These are phyloP conservation scores for Chionographis japonica DNA, from an alignment of 106 monocot species.

Conservation along the genomic window DNA sequence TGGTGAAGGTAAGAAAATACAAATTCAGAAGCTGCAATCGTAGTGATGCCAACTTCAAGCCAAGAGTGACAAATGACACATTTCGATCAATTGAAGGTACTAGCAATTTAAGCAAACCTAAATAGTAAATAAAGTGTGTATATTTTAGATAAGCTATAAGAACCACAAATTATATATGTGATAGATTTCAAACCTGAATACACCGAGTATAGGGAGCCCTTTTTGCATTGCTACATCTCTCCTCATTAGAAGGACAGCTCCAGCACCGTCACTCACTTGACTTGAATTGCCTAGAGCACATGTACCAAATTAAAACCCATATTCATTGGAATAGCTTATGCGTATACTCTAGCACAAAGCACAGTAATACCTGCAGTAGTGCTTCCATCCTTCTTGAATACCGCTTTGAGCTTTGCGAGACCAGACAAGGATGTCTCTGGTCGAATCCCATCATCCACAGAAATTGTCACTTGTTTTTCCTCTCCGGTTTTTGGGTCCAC, in stretches of 20 bases:
- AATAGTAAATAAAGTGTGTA: no score
- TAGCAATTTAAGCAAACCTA: no score
- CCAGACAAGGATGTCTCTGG: constrained; percentile 66
- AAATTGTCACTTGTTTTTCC: constrained; percentile 75
- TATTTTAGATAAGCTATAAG: no score
- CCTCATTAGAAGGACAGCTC: constrained; percentile 96
- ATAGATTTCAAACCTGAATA: constrained; percentile 63
- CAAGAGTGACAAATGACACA: no score
- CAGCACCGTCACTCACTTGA: constrained; percentile 99
- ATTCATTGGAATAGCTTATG: neutral
- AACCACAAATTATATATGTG: neutral
- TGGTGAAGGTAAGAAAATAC: no score
- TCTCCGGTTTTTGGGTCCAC: constrained; percentile 91
- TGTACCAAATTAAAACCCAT: neutral
- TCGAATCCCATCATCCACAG: constrained; percentile 92
- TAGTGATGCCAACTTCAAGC: no score
- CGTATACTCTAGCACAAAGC: neutral
- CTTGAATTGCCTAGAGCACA: constrained; percentile 78
- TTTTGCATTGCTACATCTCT: constrained; percentile 72
- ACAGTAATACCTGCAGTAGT: constrained; percentile 82
- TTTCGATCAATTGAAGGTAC: no score
- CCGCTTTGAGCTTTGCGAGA: constrained; percentile 78
- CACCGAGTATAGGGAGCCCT: constrained; percentile 85
- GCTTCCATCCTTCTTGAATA: constrained; percentile 93
- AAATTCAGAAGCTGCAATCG: no score